A percentile compares a stretch with the other conserved stretches of the same genome.
phyloP scores from a whole-genome alignment of 1,284 basidiomycete species.

The Golubevia pallescens region DNA sequence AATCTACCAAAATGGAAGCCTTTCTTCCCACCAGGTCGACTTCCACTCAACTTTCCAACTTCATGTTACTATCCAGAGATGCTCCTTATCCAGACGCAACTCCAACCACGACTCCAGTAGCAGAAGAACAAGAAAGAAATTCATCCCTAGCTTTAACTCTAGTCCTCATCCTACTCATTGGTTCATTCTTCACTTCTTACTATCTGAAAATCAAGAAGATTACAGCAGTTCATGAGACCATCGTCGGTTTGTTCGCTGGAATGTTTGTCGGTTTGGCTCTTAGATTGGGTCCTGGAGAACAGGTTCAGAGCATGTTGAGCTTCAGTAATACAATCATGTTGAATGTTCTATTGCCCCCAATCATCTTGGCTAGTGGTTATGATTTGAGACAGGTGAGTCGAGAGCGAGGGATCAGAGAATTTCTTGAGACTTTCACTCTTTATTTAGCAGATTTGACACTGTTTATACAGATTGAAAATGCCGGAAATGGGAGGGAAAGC shows the following conservation, averaged over 20 bases:
- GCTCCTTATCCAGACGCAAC: conserved; percentile 2
- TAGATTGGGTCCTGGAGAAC: conserved; percentile 84
- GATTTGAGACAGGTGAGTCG: conserved; percentile 86
- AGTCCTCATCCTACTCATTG: conserved; percentile 88
- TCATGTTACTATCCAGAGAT: neutral
- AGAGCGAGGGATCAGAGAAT: no score
- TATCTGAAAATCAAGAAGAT: conserved; percentile 97
- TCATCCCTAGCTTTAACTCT: conserved; percentile 67
- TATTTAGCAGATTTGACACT: neutral
- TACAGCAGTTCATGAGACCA: conserved; percentile 92
- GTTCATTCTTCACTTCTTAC: conserved; percentile 94
- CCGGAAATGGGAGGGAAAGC: no score
- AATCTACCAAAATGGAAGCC: no score
- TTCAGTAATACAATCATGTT: conserved; percentile 98
- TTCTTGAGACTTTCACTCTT: neutral
- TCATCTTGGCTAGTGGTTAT: conserved; percentile 97
- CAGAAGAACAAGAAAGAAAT: conserved; percentile 54
- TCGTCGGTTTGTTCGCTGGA: conserved; percentile 92
- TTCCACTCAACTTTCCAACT: no score
- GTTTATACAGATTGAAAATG: neutral
- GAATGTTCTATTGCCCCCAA: conserved; percentile 94
- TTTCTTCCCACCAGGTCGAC: no score
- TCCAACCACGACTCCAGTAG: conserved; percentile 25
- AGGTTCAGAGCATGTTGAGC: conserved; percentile 97
- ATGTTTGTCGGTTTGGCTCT: conserved; percentile 94